Conservation (phyloP, 768 basidiomycete genomes). For the Psilocybe sp. region DNA sequence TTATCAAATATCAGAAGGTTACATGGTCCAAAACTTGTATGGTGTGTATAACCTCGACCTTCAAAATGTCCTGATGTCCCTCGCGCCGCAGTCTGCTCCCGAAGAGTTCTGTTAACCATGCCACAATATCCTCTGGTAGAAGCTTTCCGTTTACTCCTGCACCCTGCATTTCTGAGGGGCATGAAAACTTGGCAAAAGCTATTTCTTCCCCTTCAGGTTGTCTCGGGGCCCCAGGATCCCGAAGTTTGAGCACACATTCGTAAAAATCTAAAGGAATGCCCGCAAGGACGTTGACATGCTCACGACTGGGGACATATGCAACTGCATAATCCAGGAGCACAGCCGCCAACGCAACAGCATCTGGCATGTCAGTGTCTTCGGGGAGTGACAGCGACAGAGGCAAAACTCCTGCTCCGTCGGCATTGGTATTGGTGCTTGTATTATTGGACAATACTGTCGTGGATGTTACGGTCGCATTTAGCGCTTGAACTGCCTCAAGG, state of each 20-base stretch:
- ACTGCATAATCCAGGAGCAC: constrained; percentile 62
- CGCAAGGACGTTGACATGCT: constrained; percentile 31
- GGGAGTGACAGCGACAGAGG: constrained; percentile 27
- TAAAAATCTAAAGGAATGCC: constrained; percentile 49
- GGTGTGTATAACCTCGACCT: constrained; percentile 4
- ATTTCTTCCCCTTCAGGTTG: neutral
- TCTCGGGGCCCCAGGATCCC: neutral
- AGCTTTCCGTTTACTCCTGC: constrained; percentile 12
- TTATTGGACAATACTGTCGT: too few relatives aligned
- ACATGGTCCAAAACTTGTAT: constrained; percentile 10
- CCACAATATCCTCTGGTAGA: constrained; percentile 22
- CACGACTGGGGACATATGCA: constrained; percentile 37
- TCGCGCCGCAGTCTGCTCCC: constrained; percentile 19
- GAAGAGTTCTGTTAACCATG: constrained; percentile 32
- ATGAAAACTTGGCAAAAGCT: constrained; percentile 51
- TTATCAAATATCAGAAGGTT: constrained; percentile 5
- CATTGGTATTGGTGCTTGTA: too few relatives aligned
- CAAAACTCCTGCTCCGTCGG: neutral
- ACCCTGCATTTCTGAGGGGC: constrained; percentile 32
- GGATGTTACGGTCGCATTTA: neutral
- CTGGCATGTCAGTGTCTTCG: constrained; percentile 19
- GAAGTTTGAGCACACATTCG: constrained; percentile 30
- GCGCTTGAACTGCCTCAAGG: neutral
- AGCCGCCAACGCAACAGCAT: constrained; percentile 52
- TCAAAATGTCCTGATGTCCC: neutral